Evolutionary conservation across 306 rosid genomes (phyloP).

Genomic region (Cucurbita ficifolia): DNA sequence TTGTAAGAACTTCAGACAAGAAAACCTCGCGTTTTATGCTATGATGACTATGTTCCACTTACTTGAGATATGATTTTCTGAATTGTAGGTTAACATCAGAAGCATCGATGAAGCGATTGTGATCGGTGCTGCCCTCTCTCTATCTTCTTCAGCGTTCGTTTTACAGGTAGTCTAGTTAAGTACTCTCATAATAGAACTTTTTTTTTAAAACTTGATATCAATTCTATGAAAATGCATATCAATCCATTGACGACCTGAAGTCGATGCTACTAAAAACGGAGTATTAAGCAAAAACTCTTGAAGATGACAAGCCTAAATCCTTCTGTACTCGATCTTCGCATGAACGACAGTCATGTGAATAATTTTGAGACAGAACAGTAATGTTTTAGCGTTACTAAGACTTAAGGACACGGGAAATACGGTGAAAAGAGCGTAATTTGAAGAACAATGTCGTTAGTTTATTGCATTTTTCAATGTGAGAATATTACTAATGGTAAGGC

Average conservation of each 20-base stretch:
- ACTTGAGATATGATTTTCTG: background rate
- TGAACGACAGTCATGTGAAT: background rate
- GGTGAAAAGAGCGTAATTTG: background rate
- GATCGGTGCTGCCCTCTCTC: slow-evolving; percentile 96
- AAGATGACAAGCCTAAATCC: background rate
- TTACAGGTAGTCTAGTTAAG: slow-evolving; percentile 54
- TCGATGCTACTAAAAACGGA: background rate
- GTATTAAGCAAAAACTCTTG: background rate
- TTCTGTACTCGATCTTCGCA: background rate
- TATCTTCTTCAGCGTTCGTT: slow-evolving; percentile 97
- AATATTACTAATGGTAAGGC: slow-evolving; percentile 9
- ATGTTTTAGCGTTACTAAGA: background rate
- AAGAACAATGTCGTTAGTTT: background rate
- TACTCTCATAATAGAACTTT: background rate
- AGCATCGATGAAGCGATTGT: slow-evolving; percentile 94
- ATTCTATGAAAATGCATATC: background rate
- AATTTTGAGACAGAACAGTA: background rate
- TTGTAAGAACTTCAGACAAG: background rate
- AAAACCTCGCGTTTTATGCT: background rate
- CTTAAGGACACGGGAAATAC: background rate
- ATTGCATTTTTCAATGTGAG: background rate
- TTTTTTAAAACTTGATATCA: background rate
- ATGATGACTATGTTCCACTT: background rate
- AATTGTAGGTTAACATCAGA: slow-evolving; percentile 87
- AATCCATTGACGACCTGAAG: background rate